These are phyloP conservation scores for Trichoderma polysporum DNA, from an alignment of 2,329 filamentous ascomycete species.

Conservation along the genomic window DNA sequence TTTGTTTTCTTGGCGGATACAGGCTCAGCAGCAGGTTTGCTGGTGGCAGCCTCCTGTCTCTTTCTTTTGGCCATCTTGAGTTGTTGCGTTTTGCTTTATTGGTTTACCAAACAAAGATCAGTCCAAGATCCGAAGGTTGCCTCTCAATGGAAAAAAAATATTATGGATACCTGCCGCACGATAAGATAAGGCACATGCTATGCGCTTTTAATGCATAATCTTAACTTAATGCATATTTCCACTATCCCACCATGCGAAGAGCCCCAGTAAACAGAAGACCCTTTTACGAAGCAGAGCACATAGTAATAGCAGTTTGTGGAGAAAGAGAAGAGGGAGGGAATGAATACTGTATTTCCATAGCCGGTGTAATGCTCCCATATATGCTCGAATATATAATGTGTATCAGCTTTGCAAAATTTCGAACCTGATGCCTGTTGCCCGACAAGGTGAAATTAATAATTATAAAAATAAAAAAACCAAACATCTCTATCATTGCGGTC, in stretches of 20 bases:
- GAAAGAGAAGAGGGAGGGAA: not conserved
- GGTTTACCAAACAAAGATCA: not conserved
- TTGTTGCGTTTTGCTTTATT: not conserved
- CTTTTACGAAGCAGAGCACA: not conserved
- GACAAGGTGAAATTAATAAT: not conserved
- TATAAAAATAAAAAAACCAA: not conserved
- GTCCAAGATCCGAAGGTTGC: not conserved
- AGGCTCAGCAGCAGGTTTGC: slow-evolving; percentile 28
- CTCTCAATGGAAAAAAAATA: slow-evolving; percentile 21
- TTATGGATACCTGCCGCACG: slow-evolving; percentile 21
- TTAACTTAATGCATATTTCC: slow-evolving; percentile 27
- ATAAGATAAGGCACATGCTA: slow-evolving; percentile 36
- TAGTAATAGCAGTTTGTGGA: not conserved
- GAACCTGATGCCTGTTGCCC: slow-evolving; percentile 3
- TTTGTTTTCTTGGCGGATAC: slow-evolving; percentile 37
- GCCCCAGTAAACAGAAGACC: no score
- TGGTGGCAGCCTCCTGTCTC: slow-evolving; percentile 39
- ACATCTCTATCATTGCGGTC: slow-evolving; percentile 23
- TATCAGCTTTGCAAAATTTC: slow-evolving; percentile 16
- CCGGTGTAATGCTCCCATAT: slow-evolving; percentile 17
- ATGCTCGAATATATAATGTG: slow-evolving; percentile 17
- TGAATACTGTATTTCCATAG: slow-evolving; percentile 17
- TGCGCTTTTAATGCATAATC: not conserved
- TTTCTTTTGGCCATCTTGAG: slow-evolving; percentile 50
- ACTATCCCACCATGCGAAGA: no score